These are phyloP conservation scores for Amanita jacksonii DNA, from an alignment of 768 basidiomycete genomes.

Conservation along the genomic window DNA sequence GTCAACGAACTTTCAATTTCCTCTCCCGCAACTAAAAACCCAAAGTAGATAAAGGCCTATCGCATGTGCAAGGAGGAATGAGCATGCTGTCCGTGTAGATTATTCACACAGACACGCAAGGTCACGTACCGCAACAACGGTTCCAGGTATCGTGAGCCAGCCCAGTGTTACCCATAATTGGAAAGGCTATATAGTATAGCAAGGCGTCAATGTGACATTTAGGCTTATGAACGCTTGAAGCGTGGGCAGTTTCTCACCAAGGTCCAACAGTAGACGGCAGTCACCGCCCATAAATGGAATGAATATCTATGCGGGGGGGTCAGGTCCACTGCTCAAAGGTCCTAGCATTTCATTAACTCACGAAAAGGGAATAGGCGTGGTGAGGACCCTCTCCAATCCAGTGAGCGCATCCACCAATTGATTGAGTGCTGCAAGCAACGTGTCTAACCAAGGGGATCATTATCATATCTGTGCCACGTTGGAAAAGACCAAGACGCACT, in stretches of 20 bases:
- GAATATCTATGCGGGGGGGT: constrained; percentile 36
- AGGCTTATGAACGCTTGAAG: background rate
- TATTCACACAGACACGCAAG: background rate
- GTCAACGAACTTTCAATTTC: constrained; percentile 60
- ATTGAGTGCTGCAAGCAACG: constrained; percentile 37
- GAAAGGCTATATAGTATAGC: constrained; percentile 48
- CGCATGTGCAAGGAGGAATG: constrained; percentile 2
- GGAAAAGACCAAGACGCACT: too few species aligned
- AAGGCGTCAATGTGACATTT: constrained; percentile 4
- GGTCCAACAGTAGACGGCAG: constrained; percentile 47
- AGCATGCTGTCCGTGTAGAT: too few species aligned
- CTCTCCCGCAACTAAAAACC: constrained; percentile 64
- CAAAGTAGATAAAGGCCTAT: constrained; percentile 63
- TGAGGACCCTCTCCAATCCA: constrained; percentile 63
- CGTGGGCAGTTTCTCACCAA: constrained; percentile 40
- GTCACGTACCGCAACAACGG: constrained; percentile 35
- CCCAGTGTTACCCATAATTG: constrained; percentile 46
- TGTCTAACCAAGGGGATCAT: constrained; percentile 31
- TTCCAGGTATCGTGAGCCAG: constrained; percentile 61
- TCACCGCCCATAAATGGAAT: constrained; percentile 60
- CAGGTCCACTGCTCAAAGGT: background rate
- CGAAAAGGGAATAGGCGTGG: constrained; percentile 73
- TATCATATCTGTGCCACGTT: too few species aligned
- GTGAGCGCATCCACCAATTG: constrained; percentile 57
- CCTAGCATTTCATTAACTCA: constrained; percentile 15